phyloP scores from a whole-genome alignment of 164 flowering plant genomes.

The Cinnamomum micranthum region DNA sequence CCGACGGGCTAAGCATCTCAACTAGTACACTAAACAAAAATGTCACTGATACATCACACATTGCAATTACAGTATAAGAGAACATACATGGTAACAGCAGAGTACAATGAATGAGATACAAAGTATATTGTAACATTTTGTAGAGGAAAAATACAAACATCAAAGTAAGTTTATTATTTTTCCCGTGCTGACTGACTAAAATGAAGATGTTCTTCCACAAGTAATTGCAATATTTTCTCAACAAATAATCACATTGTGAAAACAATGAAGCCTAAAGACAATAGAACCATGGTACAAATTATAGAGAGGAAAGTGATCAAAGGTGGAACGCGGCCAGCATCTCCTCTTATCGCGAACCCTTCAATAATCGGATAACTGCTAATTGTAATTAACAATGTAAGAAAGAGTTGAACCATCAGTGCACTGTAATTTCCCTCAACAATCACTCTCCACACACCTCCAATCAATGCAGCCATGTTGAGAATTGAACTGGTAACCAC shows the following conservation, averaged over 20 bases:
- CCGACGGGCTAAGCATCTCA: too few species aligned
- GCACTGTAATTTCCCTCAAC: constrained; percentile 4
- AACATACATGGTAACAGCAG: too few species aligned
- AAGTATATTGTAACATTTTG: too few species aligned
- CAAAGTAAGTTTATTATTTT: too few species aligned
- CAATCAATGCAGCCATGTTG: constrained; percentile 15
- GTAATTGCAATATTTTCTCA: too few species aligned
- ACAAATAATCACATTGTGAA: not conserved
- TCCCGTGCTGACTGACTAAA: too few species aligned
- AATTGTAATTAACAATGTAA: constrained; percentile 14
- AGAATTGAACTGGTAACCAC: constrained; percentile 15
- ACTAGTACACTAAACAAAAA: too few species aligned
- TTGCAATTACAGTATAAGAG: too few species aligned
- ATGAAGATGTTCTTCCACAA: too few species aligned
- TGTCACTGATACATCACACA: too few species aligned
- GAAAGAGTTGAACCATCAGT: constrained; percentile 22
- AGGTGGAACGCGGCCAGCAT: constrained; percentile 10
- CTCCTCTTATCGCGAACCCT: constrained; percentile 20
- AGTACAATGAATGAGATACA: too few species aligned
- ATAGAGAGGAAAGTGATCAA: constrained; percentile 5
- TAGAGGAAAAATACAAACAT: too few species aligned
- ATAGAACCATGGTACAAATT: not conserved
- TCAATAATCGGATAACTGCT: constrained; percentile 24
- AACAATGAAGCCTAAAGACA: constrained; percentile 5
- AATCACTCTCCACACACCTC: constrained; percentile 14